Base-by-base conservation (phyloP, 495 filamentous ascomycete genomes). In the Talaromyces stipitatus region DNA sequence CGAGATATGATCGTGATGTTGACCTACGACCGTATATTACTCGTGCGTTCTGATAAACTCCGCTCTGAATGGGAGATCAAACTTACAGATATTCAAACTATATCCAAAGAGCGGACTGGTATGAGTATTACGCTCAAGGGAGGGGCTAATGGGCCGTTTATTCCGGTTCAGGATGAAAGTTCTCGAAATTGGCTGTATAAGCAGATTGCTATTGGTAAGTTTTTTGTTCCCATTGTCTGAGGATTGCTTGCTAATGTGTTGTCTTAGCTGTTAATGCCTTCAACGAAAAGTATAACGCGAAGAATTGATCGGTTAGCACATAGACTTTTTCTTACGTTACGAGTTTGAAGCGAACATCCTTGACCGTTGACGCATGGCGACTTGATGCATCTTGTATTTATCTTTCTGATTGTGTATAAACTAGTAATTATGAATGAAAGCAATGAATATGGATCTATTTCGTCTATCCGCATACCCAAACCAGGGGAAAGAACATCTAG, bases 1-100 rank as follows among this genome's bases (percentile, higher is more conserved):
- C 85, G 92, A 65, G 94, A 97, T 64, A 88, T 95, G 82, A 82
- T 97, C 52, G 88, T 97, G 57, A 89, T 98, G 85, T 81, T 98
- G 60, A 97, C 94, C 18, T 98, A 95, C 67, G 83, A 84, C 52
- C 81, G 88, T 4, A 96, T 98, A 68, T 85, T 97, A 82, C 83
- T 97, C 23, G 86, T 98, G 59, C 82, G 90, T 62, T 87, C 84
- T 26, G 86, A 94, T 70, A 86, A 84, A 68, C 76, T 98, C 62
- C 81, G 82, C 60, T 90, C 83, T 30, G 92, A 97, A 69, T 98
- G 94, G 94, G 92, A 97, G 62, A 89, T 97, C 23, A 88, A 89
- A 28, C 76, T 98, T 50, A 96, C 94, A 62, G 92, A 98, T 64
- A 85, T 98, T 33, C 92, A 97, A 80, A 96, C 91, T 0, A 97